A percentile compares a stretch with the other conserved stretches of the same genome.
phyloP scores from a whole-genome alignment of 2,329 filamentous ascomycete species.

The Curvularia eragrostidis region DNA sequence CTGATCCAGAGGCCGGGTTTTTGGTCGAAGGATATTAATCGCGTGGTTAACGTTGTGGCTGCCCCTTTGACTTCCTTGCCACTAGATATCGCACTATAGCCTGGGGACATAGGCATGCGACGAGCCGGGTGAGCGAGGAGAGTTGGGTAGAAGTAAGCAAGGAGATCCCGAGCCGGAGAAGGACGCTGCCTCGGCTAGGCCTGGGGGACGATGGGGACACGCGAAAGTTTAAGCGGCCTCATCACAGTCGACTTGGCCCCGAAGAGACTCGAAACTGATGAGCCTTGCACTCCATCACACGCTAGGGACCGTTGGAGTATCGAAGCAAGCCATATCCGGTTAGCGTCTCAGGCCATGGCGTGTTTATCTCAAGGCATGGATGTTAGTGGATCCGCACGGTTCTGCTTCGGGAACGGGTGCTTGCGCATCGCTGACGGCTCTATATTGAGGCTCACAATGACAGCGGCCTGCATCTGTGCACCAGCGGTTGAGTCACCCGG shows the following conservation, averaged over 20 bases:
- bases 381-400: slow-evolving; percentile 18
- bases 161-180: slow-evolving; percentile 3
- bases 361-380: slow-evolving; percentile 6
- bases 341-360: slow-evolving; percentile 14
- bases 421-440: slow-evolving; percentile 2
- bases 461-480: slow-evolving; percentile 1
- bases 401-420: slow-evolving; percentile 20
- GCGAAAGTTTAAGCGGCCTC: slow-evolving; percentile 16
- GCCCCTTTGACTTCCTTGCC: slow-evolving; percentile 14
- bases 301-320: slow-evolving; percentile 24
- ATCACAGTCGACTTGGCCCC: slow-evolving; percentile 8
- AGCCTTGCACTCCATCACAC: slow-evolving; percentile 28
- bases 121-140: background rate
- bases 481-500: background rate
- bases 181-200: background rate
- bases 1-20: slow-evolving; percentile 1
- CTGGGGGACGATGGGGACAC: background rate
- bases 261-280: slow-evolving; percentile 23
- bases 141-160: slow-evolving; percentile 10
- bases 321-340: slow-evolving; percentile 7
- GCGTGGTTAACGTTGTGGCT: background rate
- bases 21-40: background rate
- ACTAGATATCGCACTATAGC: slow-evolving; percentile 13
- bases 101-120: slow-evolving; percentile 7
- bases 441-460: slow-evolving; percentile 3